phyloP scores from a whole-genome alignment of 495 filamentous ascomycete genomes.

The Penicillium cinerascens region DNA sequence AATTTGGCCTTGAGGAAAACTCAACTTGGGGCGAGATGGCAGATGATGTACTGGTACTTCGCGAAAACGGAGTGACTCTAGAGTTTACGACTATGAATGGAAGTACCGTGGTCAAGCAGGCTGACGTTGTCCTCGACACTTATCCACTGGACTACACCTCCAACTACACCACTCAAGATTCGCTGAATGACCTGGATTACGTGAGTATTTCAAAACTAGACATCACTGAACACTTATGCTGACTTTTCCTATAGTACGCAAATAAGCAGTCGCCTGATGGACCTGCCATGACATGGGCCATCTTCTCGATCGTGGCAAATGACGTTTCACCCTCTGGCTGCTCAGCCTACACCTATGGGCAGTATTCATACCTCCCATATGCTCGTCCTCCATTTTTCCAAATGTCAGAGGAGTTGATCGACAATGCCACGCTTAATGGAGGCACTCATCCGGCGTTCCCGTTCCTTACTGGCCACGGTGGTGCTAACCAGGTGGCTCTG shows the following conservation, averaged over 20 bases:
- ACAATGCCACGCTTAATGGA: constrained; percentile 61
- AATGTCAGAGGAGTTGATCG: constrained; percentile 65
- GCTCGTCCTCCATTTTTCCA: constrained; percentile 50
- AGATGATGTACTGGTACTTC: constrained; percentile 49
- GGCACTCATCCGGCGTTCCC: constrained; percentile 64
- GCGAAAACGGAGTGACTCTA: constrained; percentile 60
- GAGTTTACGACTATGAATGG: constrained; percentile 70
- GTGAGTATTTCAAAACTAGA: constrained; percentile 20
- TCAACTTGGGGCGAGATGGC: constrained; percentile 52
- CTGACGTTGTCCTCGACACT: constrained; percentile 59
- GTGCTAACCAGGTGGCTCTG: constrained; percentile 57
- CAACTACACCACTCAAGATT: constrained; percentile 50
- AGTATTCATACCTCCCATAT: constrained; percentile 57
- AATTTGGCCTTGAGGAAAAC: constrained; percentile 53
- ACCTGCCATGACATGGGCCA: constrained; percentile 66
- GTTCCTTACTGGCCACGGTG: constrained; percentile 65
- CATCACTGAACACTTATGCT: background rate
- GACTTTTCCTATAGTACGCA: constrained; percentile 44
- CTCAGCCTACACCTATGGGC: constrained; percentile 59
- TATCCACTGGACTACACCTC: constrained; percentile 53
- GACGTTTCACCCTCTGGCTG: constrained; percentile 58
- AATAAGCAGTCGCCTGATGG: constrained; percentile 60
- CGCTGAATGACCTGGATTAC: constrained; percentile 57
- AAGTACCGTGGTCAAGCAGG: constrained; percentile 60
- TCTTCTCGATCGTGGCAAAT: constrained; percentile 59